Percentiles rank a stretch among this genome's conserved stretches.
These are phyloP conservation scores for Metroxylon sagu DNA, from an alignment of 176 grass and related monocot genomes.

Conservation along the genomic window DNA sequence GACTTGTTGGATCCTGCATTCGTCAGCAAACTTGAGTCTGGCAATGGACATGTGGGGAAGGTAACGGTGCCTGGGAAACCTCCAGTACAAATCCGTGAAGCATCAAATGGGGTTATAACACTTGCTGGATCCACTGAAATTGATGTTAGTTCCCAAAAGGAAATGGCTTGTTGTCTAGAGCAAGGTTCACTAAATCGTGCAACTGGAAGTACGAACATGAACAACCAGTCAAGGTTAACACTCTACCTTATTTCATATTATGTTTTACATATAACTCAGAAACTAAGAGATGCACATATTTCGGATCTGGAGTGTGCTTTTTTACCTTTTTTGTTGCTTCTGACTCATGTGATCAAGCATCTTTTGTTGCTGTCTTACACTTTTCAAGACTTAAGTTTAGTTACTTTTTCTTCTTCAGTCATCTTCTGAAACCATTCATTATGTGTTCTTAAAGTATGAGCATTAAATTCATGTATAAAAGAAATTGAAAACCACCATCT, in stretches of 20 bases:
- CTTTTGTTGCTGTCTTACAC: too few relatives aligned
- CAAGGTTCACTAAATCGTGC: slow-evolving; percentile 78
- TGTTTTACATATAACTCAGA: too few relatives aligned
- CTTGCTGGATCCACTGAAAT: slow-evolving; percentile 85
- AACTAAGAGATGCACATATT: too few relatives aligned
- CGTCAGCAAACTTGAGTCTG: slow-evolving; percentile 52
- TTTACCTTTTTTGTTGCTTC: too few relatives aligned
- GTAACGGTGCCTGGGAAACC: slow-evolving; percentile 57
- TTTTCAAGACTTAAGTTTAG: too few relatives aligned
- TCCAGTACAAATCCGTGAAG: slow-evolving; percentile 93
- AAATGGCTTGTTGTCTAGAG: slow-evolving; percentile 86
- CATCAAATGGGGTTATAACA: slow-evolving; percentile 94
- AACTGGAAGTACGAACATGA: slow-evolving; percentile 97
- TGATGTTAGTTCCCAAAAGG: slow-evolving; percentile 74
- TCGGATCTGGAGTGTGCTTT: too few relatives aligned
- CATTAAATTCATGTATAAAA: too few relatives aligned
- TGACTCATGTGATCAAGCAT: too few relatives aligned
- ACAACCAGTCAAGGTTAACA: slow-evolving; percentile 91
- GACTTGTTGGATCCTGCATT: slow-evolving; percentile 68
- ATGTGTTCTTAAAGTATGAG: too few relatives aligned
- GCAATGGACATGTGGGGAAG: slow-evolving; percentile 51
- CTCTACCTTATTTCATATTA: background rate
- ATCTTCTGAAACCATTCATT: too few relatives aligned
- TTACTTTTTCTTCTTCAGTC: too few relatives aligned
- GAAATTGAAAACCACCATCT: too few relatives aligned